Percentiles rank a stretch among this genome's conserved stretches.
These are phyloP conservation scores for Theileria parva DNA, from an alignment of 169 alveolate species.

Conservation along the genomic window DNA sequence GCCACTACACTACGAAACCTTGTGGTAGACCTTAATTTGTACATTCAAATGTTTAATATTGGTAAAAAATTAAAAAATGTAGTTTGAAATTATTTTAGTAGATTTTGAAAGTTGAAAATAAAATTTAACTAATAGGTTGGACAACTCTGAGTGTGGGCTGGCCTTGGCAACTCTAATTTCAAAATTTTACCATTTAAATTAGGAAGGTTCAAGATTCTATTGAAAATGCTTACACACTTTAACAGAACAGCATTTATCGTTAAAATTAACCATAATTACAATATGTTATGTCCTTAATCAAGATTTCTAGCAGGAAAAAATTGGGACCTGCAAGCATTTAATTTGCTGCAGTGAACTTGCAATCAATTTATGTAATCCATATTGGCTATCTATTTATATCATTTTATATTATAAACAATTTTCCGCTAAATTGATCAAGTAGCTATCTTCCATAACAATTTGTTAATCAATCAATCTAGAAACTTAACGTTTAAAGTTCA, in stretches of 20 bases:
- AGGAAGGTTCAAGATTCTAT: not conserved
- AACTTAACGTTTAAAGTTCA: too few relatives aligned
- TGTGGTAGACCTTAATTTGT: not conserved
- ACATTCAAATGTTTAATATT: not conserved
- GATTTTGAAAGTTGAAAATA: not conserved
- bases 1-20: conserved; percentile 93
- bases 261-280: too few relatives aligned
- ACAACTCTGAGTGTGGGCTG: not conserved
- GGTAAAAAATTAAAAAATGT: not conserved
- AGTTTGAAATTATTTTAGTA: not conserved
- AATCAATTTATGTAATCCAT: too few relatives aligned
- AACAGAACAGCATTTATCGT: not conserved
- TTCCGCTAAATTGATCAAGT: too few relatives aligned
- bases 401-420: too few relatives aligned
- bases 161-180: not conserved
- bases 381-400: too few relatives aligned
- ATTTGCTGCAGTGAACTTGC: too few relatives aligned
- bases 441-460: not conserved
- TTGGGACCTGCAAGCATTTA: too few relatives aligned
- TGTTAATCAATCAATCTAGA: not conserved
- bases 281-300: not conserved
- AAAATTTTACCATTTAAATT: not conserved
- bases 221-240: not conserved
- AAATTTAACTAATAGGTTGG: not conserved
- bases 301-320: not conserved